phyloP scores from a whole-genome alignment of 1,284 basidiomycete genomes.

The Apiotrichum laibachii region DNA sequence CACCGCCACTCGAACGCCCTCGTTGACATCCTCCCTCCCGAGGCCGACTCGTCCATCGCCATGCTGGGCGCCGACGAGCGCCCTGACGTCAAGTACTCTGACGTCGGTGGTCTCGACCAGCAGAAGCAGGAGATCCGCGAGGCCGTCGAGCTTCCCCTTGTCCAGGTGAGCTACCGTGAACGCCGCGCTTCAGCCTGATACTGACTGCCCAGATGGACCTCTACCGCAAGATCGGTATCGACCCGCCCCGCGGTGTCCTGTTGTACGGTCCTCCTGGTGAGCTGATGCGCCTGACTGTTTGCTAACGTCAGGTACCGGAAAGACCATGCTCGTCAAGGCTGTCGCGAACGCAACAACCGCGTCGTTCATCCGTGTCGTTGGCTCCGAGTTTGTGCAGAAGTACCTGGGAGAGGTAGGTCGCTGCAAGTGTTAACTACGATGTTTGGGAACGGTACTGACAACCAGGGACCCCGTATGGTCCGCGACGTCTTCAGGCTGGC shows the following conservation, averaged over 20 bases:
- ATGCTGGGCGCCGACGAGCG: conserved; percentile 93
- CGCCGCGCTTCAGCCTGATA: no score
- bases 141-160: conserved; percentile 96
- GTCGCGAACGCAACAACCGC: conserved; percentile 97
- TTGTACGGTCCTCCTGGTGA: conserved; percentile 88
- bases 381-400: conserved; percentile 98
- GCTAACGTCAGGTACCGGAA: conserved; percentile 75
- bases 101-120: conserved; percentile 94
- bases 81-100: conserved; percentile 82
- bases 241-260: conserved; percentile 91
- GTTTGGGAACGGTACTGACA: conserved; percentile 3
- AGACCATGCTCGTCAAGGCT: conserved; percentile 99
- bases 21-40: conserved; percentile 96
- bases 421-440: no score
- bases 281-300: conserved; percentile 22
- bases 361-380: conserved; percentile 95
- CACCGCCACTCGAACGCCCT: conserved; percentile 98
- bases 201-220: conserved; percentile 70
- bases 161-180: conserved; percentile 55
- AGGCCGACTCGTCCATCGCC: conserved; percentile 94
- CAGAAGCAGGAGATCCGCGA: conserved; percentile 99
- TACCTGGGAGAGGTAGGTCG: conserved; percentile 79
- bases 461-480: conserved; percentile 91
- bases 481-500: conserved; percentile 98
- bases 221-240: conserved; percentile 99